phyloP scores from a whole-genome alignment of 2,329 filamentous ascomycete species.

The Volutella citrinella region DNA sequence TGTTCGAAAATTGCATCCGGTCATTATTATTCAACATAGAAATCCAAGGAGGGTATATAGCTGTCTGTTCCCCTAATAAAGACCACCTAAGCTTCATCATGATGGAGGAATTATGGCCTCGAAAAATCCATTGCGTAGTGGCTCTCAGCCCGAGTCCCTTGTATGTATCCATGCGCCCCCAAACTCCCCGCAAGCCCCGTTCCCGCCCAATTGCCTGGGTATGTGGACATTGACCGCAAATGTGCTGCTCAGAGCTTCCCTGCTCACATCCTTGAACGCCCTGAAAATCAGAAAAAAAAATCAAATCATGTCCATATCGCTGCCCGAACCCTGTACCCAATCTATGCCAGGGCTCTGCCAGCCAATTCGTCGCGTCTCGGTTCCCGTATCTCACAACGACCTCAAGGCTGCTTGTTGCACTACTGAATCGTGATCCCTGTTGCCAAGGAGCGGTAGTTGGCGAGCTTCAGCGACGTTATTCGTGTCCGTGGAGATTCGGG shows the following conservation, averaged over 20 bases:
- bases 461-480: constrained; percentile 54
- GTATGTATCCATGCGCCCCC: constrained; percentile 22
- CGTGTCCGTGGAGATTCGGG: constrained; percentile 53
- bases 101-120: no score
- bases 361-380: no score
- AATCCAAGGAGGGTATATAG: constrained; percentile 23
- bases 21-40: constrained; percentile 13
- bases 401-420: no score
- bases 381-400: no score
- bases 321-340: no score
- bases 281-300: constrained; percentile 9
- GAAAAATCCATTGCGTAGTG: constrained; percentile 16
- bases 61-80: constrained; percentile 9
- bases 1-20: constrained; percentile 10
- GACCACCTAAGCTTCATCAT: constrained; percentile 6
- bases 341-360: no score
- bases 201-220: constrained; percentile 20
- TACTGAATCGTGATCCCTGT: constrained; percentile 36
- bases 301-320: no score
- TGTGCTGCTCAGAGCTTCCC: constrained; percentile 6
- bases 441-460: constrained; percentile 53
- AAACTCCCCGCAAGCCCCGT: constrained; percentile 21
- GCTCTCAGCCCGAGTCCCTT: constrained; percentile 9
- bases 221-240: constrained; percentile 23
- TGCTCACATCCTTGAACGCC: constrained; percentile 20